These are phyloP conservation scores for Penicillium maclennaniae DNA, from an alignment of 495 filamentous ascomycete species.

Conservation along the genomic window DNA sequence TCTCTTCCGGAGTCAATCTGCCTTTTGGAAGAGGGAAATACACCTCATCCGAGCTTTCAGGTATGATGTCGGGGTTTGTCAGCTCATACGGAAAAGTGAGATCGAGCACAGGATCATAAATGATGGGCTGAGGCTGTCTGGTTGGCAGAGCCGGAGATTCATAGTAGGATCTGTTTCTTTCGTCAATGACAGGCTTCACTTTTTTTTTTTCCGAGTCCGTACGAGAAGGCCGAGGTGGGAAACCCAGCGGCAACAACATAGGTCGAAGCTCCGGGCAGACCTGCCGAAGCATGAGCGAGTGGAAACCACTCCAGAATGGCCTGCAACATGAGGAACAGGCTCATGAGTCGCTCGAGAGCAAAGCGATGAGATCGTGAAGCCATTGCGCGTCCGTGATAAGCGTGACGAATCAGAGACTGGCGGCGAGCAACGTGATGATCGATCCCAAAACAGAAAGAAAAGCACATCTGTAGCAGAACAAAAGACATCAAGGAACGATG, in stretches of 20 bases:
- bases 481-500: too few relatives aligned
- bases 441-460: background rate
- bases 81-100: slow-evolving; percentile 54
- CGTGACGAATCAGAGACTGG: too few relatives aligned
- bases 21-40: slow-evolving; percentile 41
- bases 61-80: slow-evolving; percentile 52
- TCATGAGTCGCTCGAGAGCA: background rate
- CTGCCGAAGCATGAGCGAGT: slow-evolving; percentile 2
- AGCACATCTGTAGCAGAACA: too few relatives aligned
- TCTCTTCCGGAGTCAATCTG: slow-evolving; percentile 36
- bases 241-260: slow-evolving; percentile 52
- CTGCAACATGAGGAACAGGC: slow-evolving; percentile 8
- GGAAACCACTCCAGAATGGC: slow-evolving; percentile 5
- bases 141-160: slow-evolving; percentile 50
- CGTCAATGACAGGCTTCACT: background rate
- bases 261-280: slow-evolving; percentile 35
- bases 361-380: background rate
- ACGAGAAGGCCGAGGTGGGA: slow-evolving; percentile 51
- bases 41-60: slow-evolving; percentile 48
- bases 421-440: too few relatives aligned
- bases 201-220: background rate
- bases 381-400: background rate
- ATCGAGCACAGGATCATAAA: slow-evolving; percentile 55
- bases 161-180: slow-evolving; percentile 38
- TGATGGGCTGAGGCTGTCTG: slow-evolving; percentile 53